Percentiles rank a stretch among this genome's conserved stretches.
Conservation (phyloP, 2,329 filamentous ascomycete species). For the Pseudogymnoascus verrucosus region DNA sequence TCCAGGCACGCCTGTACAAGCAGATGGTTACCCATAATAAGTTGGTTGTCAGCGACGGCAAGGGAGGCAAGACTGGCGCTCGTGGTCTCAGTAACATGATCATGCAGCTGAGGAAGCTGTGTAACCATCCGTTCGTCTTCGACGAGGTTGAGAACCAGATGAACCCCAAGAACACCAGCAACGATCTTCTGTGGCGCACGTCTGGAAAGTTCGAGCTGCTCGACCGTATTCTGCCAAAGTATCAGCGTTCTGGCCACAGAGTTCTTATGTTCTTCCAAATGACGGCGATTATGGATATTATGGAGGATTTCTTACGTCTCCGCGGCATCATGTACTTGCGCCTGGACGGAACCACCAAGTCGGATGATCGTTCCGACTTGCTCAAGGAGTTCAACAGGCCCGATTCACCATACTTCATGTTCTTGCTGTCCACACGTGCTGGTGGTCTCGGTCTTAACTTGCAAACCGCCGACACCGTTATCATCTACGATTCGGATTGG, state of each 20-base stretch:
- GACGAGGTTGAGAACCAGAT: constrained; percentile 97
- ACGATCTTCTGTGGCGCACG: constrained; percentile 91
- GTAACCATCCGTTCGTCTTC: constrained; percentile 98
- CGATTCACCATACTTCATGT: constrained; percentile 90
- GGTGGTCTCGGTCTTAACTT: constrained; percentile 96
- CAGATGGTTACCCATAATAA: constrained; percentile 95
- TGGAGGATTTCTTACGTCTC: constrained; percentile 93
- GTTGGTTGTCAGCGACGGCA: constrained; percentile 87
- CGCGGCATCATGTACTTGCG: constrained; percentile 80
- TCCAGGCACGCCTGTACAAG: constrained; percentile 92
- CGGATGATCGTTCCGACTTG: constrained; percentile 90
- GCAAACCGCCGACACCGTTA: constrained; percentile 96
- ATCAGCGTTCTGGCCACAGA: constrained; percentile 81
- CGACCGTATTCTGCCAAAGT: constrained; percentile 88
- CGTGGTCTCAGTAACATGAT: constrained; percentile 99
- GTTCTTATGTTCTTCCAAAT: constrained; percentile 99
- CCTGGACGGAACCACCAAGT: constrained; percentile 93
- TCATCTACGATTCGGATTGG: constrained; percentile 99
- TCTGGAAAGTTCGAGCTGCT: constrained; percentile 95
- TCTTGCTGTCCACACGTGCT: constrained; percentile 94
- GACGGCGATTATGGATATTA: constrained; percentile 99
- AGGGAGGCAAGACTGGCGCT: constrained; percentile 88
- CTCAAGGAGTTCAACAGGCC: constrained; percentile 85
- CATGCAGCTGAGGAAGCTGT: constrained; percentile 97
- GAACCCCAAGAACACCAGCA: constrained; percentile 81